Evolutionary conservation across 2,329 filamentous ascomycete genomes (phyloP).

Genomic region (Talaromyces piceae): DNA sequence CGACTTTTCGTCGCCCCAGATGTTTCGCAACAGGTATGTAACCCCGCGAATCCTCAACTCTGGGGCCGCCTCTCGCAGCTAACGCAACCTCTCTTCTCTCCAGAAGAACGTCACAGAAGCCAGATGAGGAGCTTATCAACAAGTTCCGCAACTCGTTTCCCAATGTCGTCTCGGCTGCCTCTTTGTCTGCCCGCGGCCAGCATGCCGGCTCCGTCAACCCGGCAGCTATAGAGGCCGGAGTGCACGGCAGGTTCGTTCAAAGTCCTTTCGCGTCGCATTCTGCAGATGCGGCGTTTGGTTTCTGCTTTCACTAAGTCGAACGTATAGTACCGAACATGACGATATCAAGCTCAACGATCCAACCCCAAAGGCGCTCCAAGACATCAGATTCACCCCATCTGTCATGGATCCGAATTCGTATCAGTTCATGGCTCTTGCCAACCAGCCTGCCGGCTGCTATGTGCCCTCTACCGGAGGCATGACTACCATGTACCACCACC

Average conservation of each 20-base stretch:
- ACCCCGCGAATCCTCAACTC: background rate
- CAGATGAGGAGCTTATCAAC: slow-evolving; percentile 73
- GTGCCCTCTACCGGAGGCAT: slow-evolving; percentile 77
- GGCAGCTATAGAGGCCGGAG: slow-evolving; percentile 16
- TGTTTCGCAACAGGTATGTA: slow-evolving; percentile 44
- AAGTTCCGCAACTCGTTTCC: slow-evolving; percentile 80
- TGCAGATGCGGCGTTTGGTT: background rate
- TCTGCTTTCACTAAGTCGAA: background rate
- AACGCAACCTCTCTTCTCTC: background rate
- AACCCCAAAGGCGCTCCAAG: slow-evolving; percentile 70
- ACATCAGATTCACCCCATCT: slow-evolving; percentile 86
- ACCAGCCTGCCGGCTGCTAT: slow-evolving; percentile 76
- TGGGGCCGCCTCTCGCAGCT: background rate
- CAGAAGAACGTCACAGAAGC: slow-evolving; percentile 76
- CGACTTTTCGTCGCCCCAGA: slow-evolving; percentile 18
- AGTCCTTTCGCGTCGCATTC: background rate
- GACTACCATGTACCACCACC: slow-evolving; percentile 68
- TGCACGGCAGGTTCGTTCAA: slow-evolving; percentile 13
- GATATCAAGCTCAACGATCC: slow-evolving; percentile 70
- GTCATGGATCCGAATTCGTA: slow-evolving; percentile 80
- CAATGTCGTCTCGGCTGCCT: slow-evolving; percentile 54
- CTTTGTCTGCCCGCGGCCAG: slow-evolving; percentile 22
- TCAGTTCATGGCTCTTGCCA: slow-evolving; percentile 70
- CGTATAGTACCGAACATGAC: slow-evolving; percentile 38
- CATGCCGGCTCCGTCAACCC: slow-evolving; percentile 31